A percentile compares a stretch with the other conserved stretches of the same genome.
Evolutionary conservation across 768 basidiomycete genomes (phyloP).

Genomic region (Fomitopsis pulvina): DNA sequence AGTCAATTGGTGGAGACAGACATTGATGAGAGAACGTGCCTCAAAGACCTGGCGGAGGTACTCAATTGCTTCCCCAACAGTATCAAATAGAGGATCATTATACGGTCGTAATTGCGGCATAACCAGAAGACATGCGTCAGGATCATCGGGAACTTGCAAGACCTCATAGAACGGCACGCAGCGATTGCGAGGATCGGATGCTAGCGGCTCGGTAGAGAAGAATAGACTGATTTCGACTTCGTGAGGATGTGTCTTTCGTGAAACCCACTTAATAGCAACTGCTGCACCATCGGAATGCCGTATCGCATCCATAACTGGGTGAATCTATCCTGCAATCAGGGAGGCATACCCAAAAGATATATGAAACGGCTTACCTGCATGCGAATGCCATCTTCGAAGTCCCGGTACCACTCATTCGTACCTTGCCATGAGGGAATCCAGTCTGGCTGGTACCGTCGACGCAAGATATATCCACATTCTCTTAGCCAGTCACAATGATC

Average conservation of each 20-base stretch:
- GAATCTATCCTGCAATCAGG: not conserved
- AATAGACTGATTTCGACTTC: conserved; percentile 8
- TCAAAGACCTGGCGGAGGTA: conserved; percentile 29
- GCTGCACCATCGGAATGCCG: conserved; percentile 10
- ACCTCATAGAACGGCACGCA: conserved; percentile 17
- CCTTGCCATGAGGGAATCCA: conserved; percentile 23
- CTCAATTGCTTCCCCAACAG: conserved; percentile 29
- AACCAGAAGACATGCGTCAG: conserved; percentile 17
- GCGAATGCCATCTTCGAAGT: conserved; percentile 6
- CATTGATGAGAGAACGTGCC: conserved; percentile 21
- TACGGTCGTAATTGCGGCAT: conserved; percentile 26
- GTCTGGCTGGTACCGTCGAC: conserved; percentile 17
- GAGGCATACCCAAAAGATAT: too few relatives aligned
- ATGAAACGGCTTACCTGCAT: not conserved
- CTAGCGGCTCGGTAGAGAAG: conserved; percentile 5
- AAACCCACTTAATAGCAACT: conserved; percentile 14
- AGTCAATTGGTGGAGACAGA: too few relatives aligned
- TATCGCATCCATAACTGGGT: conserved; percentile 14
- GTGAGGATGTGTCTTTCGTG: conserved; percentile 9
- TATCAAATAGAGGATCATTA: conserved; percentile 24
- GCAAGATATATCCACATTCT: conserved; percentile 10
- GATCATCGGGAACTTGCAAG: conserved; percentile 9
- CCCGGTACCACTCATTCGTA: not conserved
- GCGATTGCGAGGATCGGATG: conserved; percentile 18
- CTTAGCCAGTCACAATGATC: conserved; percentile 10